These are phyloP conservation scores for Termitomyces sp. DNA, from an alignment of 768 basidiomycete species.

Conservation along the genomic window DNA sequence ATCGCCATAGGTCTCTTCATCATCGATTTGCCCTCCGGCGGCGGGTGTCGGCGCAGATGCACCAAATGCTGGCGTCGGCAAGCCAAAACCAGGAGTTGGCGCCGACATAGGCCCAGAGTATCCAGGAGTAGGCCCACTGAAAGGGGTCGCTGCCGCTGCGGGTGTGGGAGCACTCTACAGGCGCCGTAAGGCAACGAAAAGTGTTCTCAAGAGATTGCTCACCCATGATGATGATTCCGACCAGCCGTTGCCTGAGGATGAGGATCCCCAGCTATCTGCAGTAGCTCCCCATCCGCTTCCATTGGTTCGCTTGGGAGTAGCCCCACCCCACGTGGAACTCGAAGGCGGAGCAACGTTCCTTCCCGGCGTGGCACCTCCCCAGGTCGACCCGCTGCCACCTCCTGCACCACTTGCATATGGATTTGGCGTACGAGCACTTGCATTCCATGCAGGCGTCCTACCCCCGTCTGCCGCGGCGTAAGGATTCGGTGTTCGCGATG, in stretches of 20 bases:
- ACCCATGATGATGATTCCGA: conserved; percentile 27
- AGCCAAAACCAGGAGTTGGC: conserved; percentile 13
- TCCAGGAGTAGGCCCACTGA: conserved; percentile 25
- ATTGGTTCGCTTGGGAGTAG: conserved; percentile 36
- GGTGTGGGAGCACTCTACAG: conserved; percentile 51
- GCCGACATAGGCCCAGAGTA: conserved; percentile 16
- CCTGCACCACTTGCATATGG: conserved; percentile 51
- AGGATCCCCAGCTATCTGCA: conserved; percentile 14
- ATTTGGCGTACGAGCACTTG: conserved; percentile 65
- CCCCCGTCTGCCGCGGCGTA: conserved; percentile 56
- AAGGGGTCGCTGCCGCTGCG: conserved; percentile 36
- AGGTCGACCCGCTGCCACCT: conserved; percentile 41
- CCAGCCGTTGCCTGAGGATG: conserved; percentile 19
- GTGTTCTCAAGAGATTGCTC: background rate
- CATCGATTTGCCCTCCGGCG: conserved; percentile 5
- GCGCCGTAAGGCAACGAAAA: background rate
- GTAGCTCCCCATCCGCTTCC: conserved; percentile 25
- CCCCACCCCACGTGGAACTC: conserved; percentile 37
- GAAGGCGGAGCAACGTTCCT: conserved; percentile 13
- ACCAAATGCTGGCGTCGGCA: conserved; percentile 4
- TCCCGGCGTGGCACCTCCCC: conserved; percentile 29
- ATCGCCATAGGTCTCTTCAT: background rate
- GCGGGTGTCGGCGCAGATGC: conserved; percentile 12
- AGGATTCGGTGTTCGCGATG: conserved; percentile 69
- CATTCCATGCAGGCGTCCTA: conserved; percentile 68